Conservation (phyloP, 306 rosid species). For the Trifolium pratense region DNA sequence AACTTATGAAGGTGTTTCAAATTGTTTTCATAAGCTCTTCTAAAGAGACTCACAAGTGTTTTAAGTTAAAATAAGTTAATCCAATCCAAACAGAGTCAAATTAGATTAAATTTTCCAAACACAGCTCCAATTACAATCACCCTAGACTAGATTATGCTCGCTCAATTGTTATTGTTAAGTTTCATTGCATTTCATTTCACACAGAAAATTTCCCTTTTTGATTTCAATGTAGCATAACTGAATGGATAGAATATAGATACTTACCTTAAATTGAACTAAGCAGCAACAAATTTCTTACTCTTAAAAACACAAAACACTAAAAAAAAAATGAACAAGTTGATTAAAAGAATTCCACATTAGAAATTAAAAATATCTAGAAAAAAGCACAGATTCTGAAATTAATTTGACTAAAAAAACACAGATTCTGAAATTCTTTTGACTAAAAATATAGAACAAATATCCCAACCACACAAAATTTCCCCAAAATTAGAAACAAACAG, state of each 20-base stretch:
- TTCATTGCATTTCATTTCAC: conserved; percentile 1
- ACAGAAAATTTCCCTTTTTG: background rate
- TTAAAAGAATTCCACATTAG: background rate
- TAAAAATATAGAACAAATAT: background rate
- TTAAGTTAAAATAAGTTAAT: background rate
- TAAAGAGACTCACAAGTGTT: too few relatives aligned
- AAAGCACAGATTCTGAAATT: background rate
- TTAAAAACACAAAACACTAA: background rate
- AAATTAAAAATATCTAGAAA: background rate
- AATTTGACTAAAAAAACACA: conserved; percentile 34
- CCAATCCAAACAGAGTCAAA: background rate
- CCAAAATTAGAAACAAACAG: background rate
- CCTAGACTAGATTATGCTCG: background rate
- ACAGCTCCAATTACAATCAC: background rate
- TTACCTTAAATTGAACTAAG: conserved; percentile 16
- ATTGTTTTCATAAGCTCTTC: background rate
- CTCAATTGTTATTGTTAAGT: background rate
- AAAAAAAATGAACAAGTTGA: background rate
- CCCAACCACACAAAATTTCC: background rate
- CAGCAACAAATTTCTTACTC: conserved; percentile 6
- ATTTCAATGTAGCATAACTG: conserved; percentile 10
- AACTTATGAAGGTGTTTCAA: background rate
- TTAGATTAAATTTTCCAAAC: background rate
- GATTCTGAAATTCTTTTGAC: conserved; percentile 20
- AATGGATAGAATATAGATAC: background rate